A percentile compares a stretch with the other conserved stretches of the same genome.
These are phyloP conservation scores for Sporothrix dimorphospora DNA, from an alignment of 2,329 filamentous ascomycete genomes.

Conservation along the genomic window DNA sequence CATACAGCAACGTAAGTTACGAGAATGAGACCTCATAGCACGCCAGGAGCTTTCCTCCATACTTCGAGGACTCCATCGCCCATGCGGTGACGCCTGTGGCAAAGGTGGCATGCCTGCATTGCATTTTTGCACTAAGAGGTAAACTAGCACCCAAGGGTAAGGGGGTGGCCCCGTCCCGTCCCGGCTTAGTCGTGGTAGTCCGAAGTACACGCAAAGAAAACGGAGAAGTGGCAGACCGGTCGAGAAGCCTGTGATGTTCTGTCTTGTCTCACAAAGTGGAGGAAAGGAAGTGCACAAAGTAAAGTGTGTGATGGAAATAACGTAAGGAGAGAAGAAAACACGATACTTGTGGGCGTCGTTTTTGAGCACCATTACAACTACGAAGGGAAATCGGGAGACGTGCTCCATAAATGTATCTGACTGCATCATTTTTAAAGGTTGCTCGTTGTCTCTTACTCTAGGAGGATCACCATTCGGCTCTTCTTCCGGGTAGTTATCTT, in stretches of 20 bases:
- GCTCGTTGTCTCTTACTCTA: not conserved
- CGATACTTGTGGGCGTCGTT: not conserved
- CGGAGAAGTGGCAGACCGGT: not conserved
- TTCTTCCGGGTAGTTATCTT: not conserved
- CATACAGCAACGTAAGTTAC: not conserved
- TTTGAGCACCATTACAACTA: not conserved
- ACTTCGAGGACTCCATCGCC: not conserved
- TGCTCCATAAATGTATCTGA: not conserved
- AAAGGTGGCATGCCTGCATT: not conserved
- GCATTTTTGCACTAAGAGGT: not conserved
- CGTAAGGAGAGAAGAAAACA: not conserved
- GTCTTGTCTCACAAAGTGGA: not conserved
- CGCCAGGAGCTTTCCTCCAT: not conserved
- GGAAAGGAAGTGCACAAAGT: not conserved
- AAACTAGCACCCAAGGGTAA: not conserved
- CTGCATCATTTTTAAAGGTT: not conserved
- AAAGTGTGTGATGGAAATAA: not conserved
- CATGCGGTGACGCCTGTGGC: not conserved
- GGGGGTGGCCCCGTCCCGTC: constrained; percentile 19
- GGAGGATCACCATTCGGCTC: not conserved
- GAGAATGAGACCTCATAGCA: not conserved
- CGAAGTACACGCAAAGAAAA: not conserved
- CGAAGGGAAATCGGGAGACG: not conserved
- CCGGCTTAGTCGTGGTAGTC: constrained; percentile 11
- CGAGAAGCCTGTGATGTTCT: not conserved